Evolutionary conservation across 2,329 filamentous ascomycete species (phyloP).

Genomic region (Epichloe hybrida): DNA sequence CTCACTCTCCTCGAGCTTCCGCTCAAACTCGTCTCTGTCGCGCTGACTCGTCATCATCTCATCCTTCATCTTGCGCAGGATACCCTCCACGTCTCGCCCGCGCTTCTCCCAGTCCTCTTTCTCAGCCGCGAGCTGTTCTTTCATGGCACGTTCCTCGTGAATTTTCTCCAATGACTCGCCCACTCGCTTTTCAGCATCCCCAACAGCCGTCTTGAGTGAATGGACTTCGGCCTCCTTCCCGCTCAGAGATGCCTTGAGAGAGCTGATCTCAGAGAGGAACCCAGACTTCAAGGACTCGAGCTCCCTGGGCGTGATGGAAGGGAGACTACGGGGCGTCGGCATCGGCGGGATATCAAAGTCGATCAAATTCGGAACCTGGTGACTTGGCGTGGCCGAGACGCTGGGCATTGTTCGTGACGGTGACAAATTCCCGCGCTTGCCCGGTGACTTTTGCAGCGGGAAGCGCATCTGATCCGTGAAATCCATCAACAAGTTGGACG

Average conservation of each 20-base stretch:
- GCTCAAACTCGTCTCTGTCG: constrained; percentile 69
- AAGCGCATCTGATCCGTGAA: constrained; percentile 63
- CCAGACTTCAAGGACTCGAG: constrained; percentile 83
- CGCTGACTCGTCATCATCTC: constrained; percentile 66
- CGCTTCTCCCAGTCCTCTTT: constrained; percentile 75
- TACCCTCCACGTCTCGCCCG: constrained; percentile 71
- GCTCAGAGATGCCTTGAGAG: constrained; percentile 79
- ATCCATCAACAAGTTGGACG: constrained; percentile 70
- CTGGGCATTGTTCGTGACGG: constrained; percentile 19
- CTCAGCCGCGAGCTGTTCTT: constrained; percentile 61
- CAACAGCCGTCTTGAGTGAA: constrained; percentile 74
- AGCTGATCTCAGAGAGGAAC: constrained; percentile 85
- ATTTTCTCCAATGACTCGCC: constrained; percentile 75
- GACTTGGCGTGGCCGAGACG: constrained; percentile 31
- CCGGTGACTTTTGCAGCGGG: constrained; percentile 34
- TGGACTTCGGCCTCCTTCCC: constrained; percentile 87
- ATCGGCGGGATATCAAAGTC: constrained; percentile 77
- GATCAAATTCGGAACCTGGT: constrained; percentile 53
- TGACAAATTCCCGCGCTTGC: constrained; percentile 18
- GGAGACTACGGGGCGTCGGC: constrained; percentile 82
- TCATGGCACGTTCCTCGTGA: constrained; percentile 58
- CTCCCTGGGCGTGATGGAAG: constrained; percentile 81
- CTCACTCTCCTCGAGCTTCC: constrained; percentile 64
- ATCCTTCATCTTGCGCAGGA: constrained; percentile 66
- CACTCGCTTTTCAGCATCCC: constrained; percentile 82